Conservation (phyloP, 148 eudicot species). For the Vaccinium corymbosum region DNA sequence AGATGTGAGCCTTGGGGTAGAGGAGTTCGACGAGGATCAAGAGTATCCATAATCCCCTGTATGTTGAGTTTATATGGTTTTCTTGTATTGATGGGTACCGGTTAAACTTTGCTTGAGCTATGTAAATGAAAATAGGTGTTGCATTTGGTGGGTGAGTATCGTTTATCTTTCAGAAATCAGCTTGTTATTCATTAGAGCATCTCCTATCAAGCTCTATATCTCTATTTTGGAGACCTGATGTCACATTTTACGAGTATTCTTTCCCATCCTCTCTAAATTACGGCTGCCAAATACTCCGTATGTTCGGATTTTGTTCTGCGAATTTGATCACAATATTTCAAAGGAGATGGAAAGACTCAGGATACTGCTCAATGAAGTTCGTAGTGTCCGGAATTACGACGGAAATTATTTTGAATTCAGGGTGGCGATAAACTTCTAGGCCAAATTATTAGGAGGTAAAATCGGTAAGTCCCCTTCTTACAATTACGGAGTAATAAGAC, state of each 20-base stretch:
- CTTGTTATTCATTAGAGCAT: too few species aligned
- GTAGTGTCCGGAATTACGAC: not conserved
- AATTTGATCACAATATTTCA: not conserved
- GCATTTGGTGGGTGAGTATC: not conserved
- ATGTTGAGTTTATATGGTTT: not conserved
- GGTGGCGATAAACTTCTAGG: not conserved
- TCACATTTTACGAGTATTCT: too few species aligned
- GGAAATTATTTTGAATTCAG: not conserved
- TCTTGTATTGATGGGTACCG: not conserved
- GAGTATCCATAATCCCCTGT: not conserved
- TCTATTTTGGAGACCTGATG: too few species aligned
- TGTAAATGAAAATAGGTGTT: not conserved
- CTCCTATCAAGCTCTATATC: too few species aligned
- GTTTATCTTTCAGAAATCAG: not conserved
- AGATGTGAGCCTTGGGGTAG: not conserved
- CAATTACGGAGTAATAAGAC: not conserved
- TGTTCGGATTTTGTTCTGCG: not conserved
- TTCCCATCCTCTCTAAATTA: not conserved
- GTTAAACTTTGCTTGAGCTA: not conserved
- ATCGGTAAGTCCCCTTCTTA: not conserved
- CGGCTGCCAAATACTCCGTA: not conserved
- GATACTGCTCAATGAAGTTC: too few species aligned
- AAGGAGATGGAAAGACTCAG: too few species aligned
- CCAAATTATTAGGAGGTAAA: not conserved
- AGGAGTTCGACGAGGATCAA: not conserved